Conservation (phyloP, 371 early-diverging fungal species). For the Rhizomucor miehei region DNA sequence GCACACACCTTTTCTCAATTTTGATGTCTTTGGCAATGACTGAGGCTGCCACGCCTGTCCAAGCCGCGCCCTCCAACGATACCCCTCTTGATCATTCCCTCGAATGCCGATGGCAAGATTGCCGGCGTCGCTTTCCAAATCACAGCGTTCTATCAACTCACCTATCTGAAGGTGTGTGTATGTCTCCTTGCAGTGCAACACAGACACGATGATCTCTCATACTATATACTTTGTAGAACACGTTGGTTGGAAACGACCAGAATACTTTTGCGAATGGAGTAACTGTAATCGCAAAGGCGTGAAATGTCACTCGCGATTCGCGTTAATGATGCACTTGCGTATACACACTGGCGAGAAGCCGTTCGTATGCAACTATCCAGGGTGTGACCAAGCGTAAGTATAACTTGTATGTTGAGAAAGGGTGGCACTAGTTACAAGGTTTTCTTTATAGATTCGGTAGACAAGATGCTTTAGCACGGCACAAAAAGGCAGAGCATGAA, state of each 20-base stretch:
- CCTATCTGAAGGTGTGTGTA: constrained; percentile 44
- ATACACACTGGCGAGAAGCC: constrained; percentile 73
- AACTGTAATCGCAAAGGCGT: constrained; percentile 57
- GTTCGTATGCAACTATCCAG: constrained; percentile 48
- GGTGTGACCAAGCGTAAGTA: constrained; percentile 44
- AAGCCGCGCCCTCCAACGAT: neutral
- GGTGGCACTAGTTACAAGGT: too few relatives aligned
- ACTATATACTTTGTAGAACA: constrained; percentile 37
- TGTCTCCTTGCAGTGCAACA: neutral
- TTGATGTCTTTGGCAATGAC: neutral
- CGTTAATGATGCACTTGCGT: constrained; percentile 64
- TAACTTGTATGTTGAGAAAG: neutral
- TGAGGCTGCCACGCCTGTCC: neutral
- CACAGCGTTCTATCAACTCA: constrained; percentile 48
- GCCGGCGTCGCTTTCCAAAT: constrained; percentile 36
- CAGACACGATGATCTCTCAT: neutral
- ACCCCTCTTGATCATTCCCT: constrained; percentile 10
- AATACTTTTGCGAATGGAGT: constrained; percentile 63
- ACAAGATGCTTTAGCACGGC: constrained; percentile 42
- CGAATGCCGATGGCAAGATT: constrained; percentile 54
- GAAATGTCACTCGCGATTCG: constrained; percentile 64
- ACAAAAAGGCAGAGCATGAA: constrained; percentile 29
- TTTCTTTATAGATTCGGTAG: constrained; percentile 36
- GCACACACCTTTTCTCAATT: neutral
- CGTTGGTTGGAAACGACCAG: constrained; percentile 63